A percentile compares a stretch with the other conserved stretches of the same genome.
Conservation (phyloP, 2,329 filamentous ascomycete genomes). For the Exserohilum turcica region DNA sequence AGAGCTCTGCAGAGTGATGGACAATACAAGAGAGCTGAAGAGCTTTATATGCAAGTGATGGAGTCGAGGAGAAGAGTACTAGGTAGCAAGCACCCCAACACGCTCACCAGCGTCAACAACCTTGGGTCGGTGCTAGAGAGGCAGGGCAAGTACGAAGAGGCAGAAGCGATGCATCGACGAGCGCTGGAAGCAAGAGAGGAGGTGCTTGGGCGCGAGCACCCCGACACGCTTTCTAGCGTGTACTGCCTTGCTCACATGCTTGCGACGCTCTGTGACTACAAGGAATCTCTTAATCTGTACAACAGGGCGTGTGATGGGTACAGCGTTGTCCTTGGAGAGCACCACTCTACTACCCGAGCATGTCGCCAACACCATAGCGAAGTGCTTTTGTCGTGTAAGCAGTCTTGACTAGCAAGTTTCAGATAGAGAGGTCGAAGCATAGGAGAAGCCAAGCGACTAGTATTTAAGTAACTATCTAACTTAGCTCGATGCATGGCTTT, state of each 20-base stretch:
- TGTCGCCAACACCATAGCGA: background rate
- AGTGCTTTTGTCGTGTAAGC: background rate
- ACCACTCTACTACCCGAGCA: background rate
- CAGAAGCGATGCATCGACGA: background rate
- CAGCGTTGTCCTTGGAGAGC: background rate
- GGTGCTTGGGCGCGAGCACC: background rate
- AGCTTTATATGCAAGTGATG: no score
- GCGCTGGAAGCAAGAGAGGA: background rate
- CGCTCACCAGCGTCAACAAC: background rate
- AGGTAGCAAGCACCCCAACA: background rate
- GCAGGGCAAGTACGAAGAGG: background rate
- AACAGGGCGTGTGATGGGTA: background rate
- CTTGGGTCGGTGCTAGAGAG: background rate
- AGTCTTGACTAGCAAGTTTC: background rate
- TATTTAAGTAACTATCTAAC: background rate
- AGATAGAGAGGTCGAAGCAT: background rate
- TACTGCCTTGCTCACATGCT: background rate
- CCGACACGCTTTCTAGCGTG: background rate
- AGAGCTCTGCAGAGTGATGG: no score
- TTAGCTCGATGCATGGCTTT: background rate
- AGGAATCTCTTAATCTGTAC: slow-evolving; percentile 2
- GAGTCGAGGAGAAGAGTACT: no score
- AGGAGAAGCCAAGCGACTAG: background rate
- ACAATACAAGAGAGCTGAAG: no score
- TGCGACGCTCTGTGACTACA: background rate